Percentiles rank a stretch among this genome's conserved stretches.
Conservation (phyloP, 2,329 filamentous ascomycete species). For the Alternaria sp. region DNA sequence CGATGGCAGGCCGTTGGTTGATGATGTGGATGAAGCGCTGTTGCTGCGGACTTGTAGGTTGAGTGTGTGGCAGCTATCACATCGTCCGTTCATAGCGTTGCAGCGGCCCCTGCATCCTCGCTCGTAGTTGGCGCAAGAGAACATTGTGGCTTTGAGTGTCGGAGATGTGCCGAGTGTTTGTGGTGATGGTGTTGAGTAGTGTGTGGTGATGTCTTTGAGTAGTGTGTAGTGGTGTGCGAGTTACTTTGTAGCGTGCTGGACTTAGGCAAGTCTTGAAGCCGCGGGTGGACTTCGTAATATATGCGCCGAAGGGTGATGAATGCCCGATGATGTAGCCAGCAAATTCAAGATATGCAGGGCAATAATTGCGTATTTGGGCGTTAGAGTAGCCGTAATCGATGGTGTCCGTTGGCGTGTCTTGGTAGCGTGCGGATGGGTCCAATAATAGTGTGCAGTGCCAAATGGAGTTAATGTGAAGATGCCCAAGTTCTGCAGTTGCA, state of each 20-base stretch:
- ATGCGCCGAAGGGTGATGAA: constrained; percentile 28
- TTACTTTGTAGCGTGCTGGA: constrained; percentile 7
- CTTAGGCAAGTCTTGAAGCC: background rate
- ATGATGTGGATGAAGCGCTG: constrained; percentile 44
- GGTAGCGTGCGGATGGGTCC: constrained; percentile 27
- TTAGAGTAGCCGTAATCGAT: constrained; percentile 31
- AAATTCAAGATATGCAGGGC: constrained; percentile 34
- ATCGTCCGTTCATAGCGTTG: constrained; percentile 49
- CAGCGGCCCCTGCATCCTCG: constrained; percentile 54
- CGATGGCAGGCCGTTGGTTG: constrained; percentile 31
- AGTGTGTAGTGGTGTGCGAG: constrained; percentile 1
- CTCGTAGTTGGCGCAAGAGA: constrained; percentile 56
- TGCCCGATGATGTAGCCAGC: constrained; percentile 43
- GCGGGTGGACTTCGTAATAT: constrained; percentile 31
- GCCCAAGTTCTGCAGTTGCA: constrained; percentile 5
- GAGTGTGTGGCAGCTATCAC: constrained; percentile 51
- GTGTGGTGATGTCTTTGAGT: constrained; percentile 1
- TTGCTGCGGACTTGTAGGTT: constrained; percentile 49
- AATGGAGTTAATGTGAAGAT: constrained; percentile 8
- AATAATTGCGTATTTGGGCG: constrained; percentile 25
- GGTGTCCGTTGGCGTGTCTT: constrained; percentile 32
- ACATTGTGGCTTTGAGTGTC: constrained; percentile 42
- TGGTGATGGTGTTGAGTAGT: constrained; percentile 1
- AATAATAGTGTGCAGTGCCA: constrained; percentile 21
- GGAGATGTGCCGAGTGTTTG: background rate